Base-by-base conservation (phyloP, 257 asterid species). In the Solanum ossicruentum region DNA sequence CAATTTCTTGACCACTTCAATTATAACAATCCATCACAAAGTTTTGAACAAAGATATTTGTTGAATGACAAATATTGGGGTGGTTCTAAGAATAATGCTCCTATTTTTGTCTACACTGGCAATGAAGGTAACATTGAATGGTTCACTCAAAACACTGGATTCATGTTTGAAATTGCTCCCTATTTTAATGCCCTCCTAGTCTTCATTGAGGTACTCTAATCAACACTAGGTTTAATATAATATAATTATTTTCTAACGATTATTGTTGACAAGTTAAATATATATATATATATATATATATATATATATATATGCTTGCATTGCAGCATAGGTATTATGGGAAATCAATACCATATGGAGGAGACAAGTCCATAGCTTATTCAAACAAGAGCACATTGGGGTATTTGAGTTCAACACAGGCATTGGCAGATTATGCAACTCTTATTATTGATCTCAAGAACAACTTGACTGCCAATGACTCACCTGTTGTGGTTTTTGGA, bases 81-180 rank as follows among this genome's bases (percentile, higher is more conserved):
- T 69, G 98, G 99, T 61, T 86, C 93, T 17, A 65, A 84, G 1
- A 79, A 28, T 43, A 93, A 88, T 57, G 91, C 94, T 12, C 99
- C 99, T 0, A 94, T 96, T 92, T 96, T 96, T 84, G 95, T 96
- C 56, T 94, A 94, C 89, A 96, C 98, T 2, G 99, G 99, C 7
- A 94, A 94, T 80, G 99, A 96, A 91, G 99, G 98, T 26, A 91
- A 93, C 73, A 90, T 94, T 81, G 99, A 96, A 84, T 96, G 98
- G 99, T 96, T 94, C 52, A 89, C 98, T 23, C 97, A 94, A 65
- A 96, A 96, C 86, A 93, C 99, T 1, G 98, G 99, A 32, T 96
- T 96, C 94, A 89, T 96, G 99, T 94, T 94, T 83, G 94, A 96
- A 2, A 87, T 51, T 6, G 98, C 98, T 0, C 98, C 98, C 8